Evolutionary conservation across 805 yeast genomes (phyloP), one percentile per base, ranked within the genome.

Genomic region (Barnettozyma californica): DNA sequence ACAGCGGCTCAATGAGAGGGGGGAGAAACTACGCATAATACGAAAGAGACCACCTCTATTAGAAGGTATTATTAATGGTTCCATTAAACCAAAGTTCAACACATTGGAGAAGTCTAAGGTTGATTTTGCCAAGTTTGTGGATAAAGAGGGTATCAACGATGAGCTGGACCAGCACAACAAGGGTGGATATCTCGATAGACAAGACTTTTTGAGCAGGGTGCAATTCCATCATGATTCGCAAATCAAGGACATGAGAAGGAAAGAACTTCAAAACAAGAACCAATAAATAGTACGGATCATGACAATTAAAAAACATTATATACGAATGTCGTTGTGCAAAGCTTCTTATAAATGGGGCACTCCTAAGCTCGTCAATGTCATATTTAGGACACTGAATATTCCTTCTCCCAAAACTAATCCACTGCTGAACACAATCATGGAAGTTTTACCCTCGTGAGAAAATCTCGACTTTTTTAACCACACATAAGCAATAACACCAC

Each of bases 351-450:
- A 65, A 67, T 82, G 87, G 3, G 89, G 87, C 13, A 82, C 78
- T 2, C 78, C 76, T 50, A 87, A 58, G 55, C 85, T 78, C 1
- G 95, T 84, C 60, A 90, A 68, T 2, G 85, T 57, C 92, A 92
- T 85, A 36, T 86, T 86, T 26, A 87, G 69, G 11, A 87, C 85
- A 59, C 96, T 87, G 58, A 89, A 80, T 43, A 92, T 71, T 2
- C 99, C 98, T 67, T 92, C 99, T 16, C 99, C 99, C 19, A 92
- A 69, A 3, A 92, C 95, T 51, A 92, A 71, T 0, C 99, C 99
- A 57, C 95, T 84, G 59, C 96, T 87, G 57, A 89, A 81, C 18
- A 92, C 90, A 52, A 92, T 89, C 81, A 92, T 76, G 39, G 74
- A 75, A 1, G 94, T 87, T 53, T 79, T 81, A 23, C 78, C 78